phyloP scores from a whole-genome alignment of 2,329 filamentous ascomycete genomes.

The Trichophyton rubrum region DNA sequence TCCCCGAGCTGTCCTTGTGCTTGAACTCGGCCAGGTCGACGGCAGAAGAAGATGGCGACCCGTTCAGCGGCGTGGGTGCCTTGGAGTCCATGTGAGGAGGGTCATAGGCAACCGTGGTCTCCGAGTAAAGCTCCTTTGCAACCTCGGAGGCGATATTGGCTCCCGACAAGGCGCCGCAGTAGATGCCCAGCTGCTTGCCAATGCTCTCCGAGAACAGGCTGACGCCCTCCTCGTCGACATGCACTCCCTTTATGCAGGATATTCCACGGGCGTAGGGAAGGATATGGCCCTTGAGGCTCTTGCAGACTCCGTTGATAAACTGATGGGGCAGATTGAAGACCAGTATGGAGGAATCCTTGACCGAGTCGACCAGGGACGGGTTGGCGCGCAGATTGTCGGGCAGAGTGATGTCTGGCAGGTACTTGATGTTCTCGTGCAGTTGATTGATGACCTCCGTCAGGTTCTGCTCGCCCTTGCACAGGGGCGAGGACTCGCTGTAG shows the following conservation, averaged over 20 bases:
- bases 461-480: constrained; percentile 61
- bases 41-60: constrained; percentile 41
- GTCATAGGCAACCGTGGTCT: constrained; percentile 94
- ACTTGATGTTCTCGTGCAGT: constrained; percentile 93
- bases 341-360: constrained; percentile 72
- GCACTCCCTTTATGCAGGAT: constrained; percentile 96
- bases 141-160: constrained; percentile 96
- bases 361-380: constrained; percentile 49
- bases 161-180: constrained; percentile 88
- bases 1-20: constrained; percentile 58
- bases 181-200: constrained; percentile 79
- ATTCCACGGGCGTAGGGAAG: constrained; percentile 85
- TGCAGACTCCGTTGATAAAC: constrained; percentile 79
- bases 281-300: constrained; percentile 74
- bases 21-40: constrained; percentile 36
- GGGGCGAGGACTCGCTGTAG: constrained; percentile 49
- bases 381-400: constrained; percentile 52
- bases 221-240: constrained; percentile 75
- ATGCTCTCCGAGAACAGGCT: constrained; percentile 92
- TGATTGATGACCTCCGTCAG: constrained; percentile 85
- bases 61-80: constrained; percentile 49
- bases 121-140: constrained; percentile 88
- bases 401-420: constrained; percentile 76
- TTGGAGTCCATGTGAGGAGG: constrained; percentile 79
- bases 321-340: constrained; percentile 89